These are phyloP conservation scores for Gnaphalium uliginosum DNA, from an alignment of 129 eudicot genomes.

Conservation along the genomic window DNA sequence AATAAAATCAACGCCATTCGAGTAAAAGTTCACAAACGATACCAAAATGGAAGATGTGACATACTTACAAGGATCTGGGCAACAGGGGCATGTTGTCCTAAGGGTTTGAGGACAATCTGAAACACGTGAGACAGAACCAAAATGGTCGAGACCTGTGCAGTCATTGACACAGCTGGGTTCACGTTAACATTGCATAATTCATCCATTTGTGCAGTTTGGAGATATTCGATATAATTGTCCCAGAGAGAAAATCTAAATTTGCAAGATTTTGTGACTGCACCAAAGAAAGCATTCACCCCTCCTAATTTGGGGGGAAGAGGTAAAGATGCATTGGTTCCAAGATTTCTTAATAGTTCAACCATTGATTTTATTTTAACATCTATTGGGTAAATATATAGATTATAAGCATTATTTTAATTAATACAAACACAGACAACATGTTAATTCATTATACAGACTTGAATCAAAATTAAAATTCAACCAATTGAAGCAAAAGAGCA, in stretches of 20 bases:
- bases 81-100: constrained; percentile 73
- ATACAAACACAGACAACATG: background rate
- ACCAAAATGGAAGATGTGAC: constrained; percentile 36
- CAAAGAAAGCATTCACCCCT: background rate
- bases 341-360: background rate
- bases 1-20: background rate
- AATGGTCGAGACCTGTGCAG: constrained; percentile 72
- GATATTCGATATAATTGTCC: background rate
- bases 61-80: constrained; percentile 97
- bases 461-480: background rate
- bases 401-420: background rate
- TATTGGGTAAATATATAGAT: background rate
- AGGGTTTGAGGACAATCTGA: constrained; percentile 70
- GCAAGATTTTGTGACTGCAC: constrained; percentile 4
- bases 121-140: constrained; percentile 80
- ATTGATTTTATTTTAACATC: background rate
- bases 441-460: background rate
- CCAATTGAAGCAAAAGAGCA: too few relatives aligned
- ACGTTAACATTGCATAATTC: constrained; percentile 20
- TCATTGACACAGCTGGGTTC: constrained; percentile 79
- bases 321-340: background rate
- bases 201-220: background rate
- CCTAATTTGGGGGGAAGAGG: background rate
- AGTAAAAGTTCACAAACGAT: background rate
- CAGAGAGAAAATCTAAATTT: background rate